Evolutionary conservation across 208 protist species (phyloP).

Genomic region (Wallacemonas sp.): DNA sequence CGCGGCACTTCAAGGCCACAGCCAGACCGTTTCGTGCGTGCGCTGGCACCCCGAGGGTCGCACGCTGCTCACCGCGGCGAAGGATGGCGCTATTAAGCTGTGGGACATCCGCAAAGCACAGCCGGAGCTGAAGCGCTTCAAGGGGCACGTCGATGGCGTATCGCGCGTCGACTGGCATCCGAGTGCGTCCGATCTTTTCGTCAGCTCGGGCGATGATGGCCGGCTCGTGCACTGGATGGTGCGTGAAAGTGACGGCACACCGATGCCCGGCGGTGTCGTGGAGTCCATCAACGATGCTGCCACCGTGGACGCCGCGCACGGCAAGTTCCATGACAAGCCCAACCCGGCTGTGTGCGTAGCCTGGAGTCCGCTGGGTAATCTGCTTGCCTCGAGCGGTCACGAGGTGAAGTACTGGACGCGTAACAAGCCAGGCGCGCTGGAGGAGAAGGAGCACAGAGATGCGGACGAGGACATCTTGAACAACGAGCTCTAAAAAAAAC

Average conservation of each 20-base stretch:
- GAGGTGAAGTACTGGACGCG: slow-evolving; percentile 90
- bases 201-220: slow-evolving; percentile 73
- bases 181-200: slow-evolving; percentile 66
- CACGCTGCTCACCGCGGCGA: slow-evolving; percentile 72
- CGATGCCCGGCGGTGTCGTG: slow-evolving; percentile 49
- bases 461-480: slow-evolving; percentile 72
- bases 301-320: slow-evolving; percentile 70
- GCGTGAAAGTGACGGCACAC: slow-evolving; percentile 60
- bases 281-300: slow-evolving; percentile 61
- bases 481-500: slow-evolving; percentile 10
- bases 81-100: slow-evolving; percentile 78
- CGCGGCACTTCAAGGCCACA: slow-evolving; percentile 77
- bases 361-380: slow-evolving; percentile 80
- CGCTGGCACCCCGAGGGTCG: slow-evolving; percentile 83
- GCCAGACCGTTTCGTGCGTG: slow-evolving; percentile 72
- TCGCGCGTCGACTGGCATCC: slow-evolving; percentile 84
- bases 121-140: slow-evolving; percentile 71
- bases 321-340: slow-evolving; percentile 73
- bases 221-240: slow-evolving; percentile 85
- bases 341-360: slow-evolving; percentile 77
- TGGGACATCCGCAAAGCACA: slow-evolving; percentile 86
- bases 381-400: slow-evolving; percentile 70
- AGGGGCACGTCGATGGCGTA: slow-evolving; percentile 73
- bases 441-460: slow-evolving; percentile 70
- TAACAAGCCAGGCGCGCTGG: slow-evolving; percentile 83